Conservation (phyloP, 164 flowering plant genomes). For the Pachysandra terminalis region DNA sequence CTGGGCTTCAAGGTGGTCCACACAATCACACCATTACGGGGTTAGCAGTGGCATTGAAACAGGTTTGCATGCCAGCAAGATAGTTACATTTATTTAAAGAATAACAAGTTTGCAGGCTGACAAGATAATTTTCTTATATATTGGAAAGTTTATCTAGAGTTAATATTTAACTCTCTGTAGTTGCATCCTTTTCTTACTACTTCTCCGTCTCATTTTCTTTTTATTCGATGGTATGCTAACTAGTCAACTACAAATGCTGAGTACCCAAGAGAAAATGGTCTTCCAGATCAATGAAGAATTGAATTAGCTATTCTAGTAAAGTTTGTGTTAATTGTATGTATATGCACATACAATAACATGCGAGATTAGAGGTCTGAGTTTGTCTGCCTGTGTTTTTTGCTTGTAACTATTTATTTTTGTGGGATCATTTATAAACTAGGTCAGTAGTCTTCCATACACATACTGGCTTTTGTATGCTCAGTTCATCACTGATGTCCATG, state of each 20-base stretch:
- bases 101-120: neutral
- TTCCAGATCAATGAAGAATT: neutral
- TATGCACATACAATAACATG: neutral
- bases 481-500: neutral
- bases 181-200: neutral
- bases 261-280: neutral
- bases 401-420: neutral
- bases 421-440: neutral
- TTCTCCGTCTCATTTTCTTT: neutral
- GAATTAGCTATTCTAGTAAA: neutral
- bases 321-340: neutral
- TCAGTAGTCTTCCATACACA: neutral
- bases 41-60: slow-evolving; percentile 95
- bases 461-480: neutral
- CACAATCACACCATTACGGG: slow-evolving; percentile 99
- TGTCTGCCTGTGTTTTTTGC: neutral
- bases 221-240: neutral
- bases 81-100: neutral
- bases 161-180: neutral
- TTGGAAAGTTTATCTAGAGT: neutral
- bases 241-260: no score
- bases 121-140: neutral
- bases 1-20: slow-evolving; percentile 99
- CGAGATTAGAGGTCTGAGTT: neutral
- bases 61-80: slow-evolving; percentile 39